These are phyloP conservation scores for Fusarium robinianum DNA, from an alignment of 2,329 filamentous ascomycete genomes.

Conservation along the genomic window DNA sequence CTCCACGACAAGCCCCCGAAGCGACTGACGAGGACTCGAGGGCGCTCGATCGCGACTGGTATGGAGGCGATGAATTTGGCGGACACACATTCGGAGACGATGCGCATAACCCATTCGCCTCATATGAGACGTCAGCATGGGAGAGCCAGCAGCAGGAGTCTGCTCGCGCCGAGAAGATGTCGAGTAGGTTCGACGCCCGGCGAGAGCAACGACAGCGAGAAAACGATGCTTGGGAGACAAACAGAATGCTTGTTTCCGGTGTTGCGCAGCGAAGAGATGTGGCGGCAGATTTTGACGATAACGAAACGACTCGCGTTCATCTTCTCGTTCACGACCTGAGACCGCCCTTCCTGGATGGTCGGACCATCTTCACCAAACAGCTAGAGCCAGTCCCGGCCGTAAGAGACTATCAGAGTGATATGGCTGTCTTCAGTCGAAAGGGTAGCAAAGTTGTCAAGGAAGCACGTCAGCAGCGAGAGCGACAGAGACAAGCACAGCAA, in stretches of 20 bases:
- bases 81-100: slow-evolving; percentile 87
- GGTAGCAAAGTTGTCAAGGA: slow-evolving; percentile 93
- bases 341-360: slow-evolving; percentile 91
- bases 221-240: slow-evolving; percentile 97
- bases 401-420: slow-evolving; percentile 91
- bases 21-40: slow-evolving; percentile 70
- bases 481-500: slow-evolving; percentile 91
- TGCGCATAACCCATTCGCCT: slow-evolving; percentile 87
- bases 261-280: slow-evolving; percentile 89
- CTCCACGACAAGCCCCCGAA: slow-evolving; percentile 51
- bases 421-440: slow-evolving; percentile 97
- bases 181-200: slow-evolving; percentile 68
- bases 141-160: slow-evolving; percentile 79
- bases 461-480: slow-evolving; percentile 86
- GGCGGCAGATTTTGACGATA: slow-evolving; percentile 84
- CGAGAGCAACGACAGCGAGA: slow-evolving; percentile 88
- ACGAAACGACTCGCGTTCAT: slow-evolving; percentile 87
- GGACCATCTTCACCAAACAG: slow-evolving; percentile 96
- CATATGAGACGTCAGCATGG: slow-evolving; percentile 72
- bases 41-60: slow-evolving; percentile 90
- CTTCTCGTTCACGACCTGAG: slow-evolving; percentile 90
- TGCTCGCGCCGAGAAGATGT: slow-evolving; percentile 78
- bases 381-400: slow-evolving; percentile 93
- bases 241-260: slow-evolving; percentile 95
- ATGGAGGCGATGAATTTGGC: slow-evolving; percentile 81